A percentile compares a stretch with the other conserved stretches of the same genome.
Conservation (phyloP, 805 yeast species). For the Kodamaea restingae region DNA sequence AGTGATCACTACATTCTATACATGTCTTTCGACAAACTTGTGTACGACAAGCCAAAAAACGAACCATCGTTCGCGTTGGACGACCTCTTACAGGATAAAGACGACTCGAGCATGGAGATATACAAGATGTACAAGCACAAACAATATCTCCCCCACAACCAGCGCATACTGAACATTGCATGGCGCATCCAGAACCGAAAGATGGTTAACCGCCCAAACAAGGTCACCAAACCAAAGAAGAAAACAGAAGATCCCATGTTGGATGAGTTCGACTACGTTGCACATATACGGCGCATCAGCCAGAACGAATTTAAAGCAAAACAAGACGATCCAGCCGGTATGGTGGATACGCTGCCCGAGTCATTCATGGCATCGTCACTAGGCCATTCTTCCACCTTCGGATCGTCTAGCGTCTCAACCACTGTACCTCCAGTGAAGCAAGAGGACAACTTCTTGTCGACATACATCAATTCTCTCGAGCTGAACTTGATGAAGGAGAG, state of each 20-base stretch:
- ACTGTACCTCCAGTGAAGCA: constrained; percentile 10
- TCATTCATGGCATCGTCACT: constrained; percentile 10
- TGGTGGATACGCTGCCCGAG: constrained; percentile 1
- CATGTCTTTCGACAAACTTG: constrained; percentile 8
- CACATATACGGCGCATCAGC: constrained; percentile 40
- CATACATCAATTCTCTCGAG: constrained; percentile 39
- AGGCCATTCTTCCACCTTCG: constrained; percentile 2
- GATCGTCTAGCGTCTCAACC: constrained; percentile 1
- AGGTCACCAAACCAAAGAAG: constrained; percentile 6
- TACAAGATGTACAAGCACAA: constrained; percentile 41
- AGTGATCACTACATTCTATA: not conserved
- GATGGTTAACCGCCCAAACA: constrained; percentile 12
- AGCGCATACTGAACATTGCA: constrained; percentile 40
- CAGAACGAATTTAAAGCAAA: constrained; percentile 30
- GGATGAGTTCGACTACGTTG: constrained; percentile 45
- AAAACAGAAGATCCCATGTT: constrained; percentile 23
- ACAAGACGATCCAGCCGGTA: constrained; percentile 11
- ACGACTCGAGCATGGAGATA: constrained; percentile 34
- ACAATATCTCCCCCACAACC: constrained; percentile 38
- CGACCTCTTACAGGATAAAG: constrained; percentile 30
- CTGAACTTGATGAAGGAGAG: constrained; percentile 27
- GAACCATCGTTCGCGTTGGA: constrained; percentile 6
- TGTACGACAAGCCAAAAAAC: constrained; percentile 12
- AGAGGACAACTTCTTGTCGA: constrained; percentile 26
- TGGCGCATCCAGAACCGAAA: constrained; percentile 44